Percentiles rank a stretch among this genome's conserved stretches.
phyloP scores from a whole-genome alignment of 176 grass and related monocot species.

The Lolium multiflorum region DNA sequence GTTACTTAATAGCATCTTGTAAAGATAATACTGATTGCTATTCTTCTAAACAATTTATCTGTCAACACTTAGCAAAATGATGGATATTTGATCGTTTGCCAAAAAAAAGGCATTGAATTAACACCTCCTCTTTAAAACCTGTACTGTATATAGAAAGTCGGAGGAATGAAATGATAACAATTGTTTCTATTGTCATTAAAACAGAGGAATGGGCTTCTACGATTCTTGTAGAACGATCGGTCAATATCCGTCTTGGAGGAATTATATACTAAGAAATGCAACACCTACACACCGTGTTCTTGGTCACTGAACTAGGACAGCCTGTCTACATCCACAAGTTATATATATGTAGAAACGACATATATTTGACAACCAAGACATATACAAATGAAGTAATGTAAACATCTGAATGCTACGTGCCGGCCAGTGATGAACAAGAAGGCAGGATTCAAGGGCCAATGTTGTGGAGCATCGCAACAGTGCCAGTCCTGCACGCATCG shows the following conservation, averaged over 20 bases:
- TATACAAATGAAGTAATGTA: constrained; percentile 4
- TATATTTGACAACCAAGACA: constrained; percentile 3
- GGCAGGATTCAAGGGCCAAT: constrained; percentile 52
- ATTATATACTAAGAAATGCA: too few relatives aligned
- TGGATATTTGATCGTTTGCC: too few relatives aligned
- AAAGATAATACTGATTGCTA: too few relatives aligned
- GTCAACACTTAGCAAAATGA: background rate
- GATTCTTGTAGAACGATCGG: too few relatives aligned
- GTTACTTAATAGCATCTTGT: constrained; percentile 46
- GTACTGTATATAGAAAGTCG: too few relatives aligned
- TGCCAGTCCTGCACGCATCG: constrained; percentile 49
- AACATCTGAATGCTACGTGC: background rate
- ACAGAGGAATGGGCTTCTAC: too few relatives aligned
- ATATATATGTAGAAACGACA: background rate
- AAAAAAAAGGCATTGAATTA: too few relatives aligned
- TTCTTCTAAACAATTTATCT: too few relatives aligned
- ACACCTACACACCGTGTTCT: background rate
- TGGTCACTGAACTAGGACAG: constrained; percentile 44
- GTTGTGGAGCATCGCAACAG: constrained; percentile 42
- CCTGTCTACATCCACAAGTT: constrained; percentile 31
- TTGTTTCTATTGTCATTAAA: too few relatives aligned
- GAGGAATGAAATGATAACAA: too few relatives aligned
- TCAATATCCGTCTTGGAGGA: too few relatives aligned
- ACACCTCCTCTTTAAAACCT: too few relatives aligned
- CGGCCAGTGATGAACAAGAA: constrained; percentile 8